Conservation (phyloP, 192 early-diverging fungal species). For the Entrophospora sp. region DNA sequence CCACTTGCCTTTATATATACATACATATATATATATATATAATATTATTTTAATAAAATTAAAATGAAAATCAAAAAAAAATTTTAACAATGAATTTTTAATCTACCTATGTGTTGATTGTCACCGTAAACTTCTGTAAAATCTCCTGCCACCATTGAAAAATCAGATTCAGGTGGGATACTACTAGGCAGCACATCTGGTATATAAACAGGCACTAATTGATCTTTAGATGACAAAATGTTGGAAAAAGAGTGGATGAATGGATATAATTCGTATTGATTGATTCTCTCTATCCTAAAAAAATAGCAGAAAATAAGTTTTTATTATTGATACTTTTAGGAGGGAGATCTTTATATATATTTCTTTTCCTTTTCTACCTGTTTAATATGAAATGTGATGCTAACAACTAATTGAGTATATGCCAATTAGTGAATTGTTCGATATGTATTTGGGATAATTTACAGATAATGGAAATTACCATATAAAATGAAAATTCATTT, state of each 20-base stretch:
- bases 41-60: not conserved
- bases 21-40: not conserved
- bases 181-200: constrained; percentile 76
- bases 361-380: constrained; percentile 26
- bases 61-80: constrained; percentile 1
- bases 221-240: constrained; percentile 43
- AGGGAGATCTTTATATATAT: not conserved
- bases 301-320: not conserved
- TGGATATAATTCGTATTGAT: constrained; percentile 74
- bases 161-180: constrained; percentile 62
- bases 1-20: constrained; percentile 45
- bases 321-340: not conserved
- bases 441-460: too few species aligned
- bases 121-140: constrained; percentile 84
- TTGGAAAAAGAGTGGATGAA: constrained; percentile 93
- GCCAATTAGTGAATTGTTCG: too few species aligned
- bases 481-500: constrained; percentile 96
- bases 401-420: constrained; percentile 52
- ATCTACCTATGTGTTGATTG: constrained; percentile 19
- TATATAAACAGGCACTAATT: constrained; percentile 58
- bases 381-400: constrained; percentile 95
- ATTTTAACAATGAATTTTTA: not conserved
- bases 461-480: too few species aligned
- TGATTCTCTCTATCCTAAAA: constrained; percentile 34
- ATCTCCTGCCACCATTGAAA: constrained; percentile 97